Conservation (phyloP, 768 basidiomycete species). For the Tephrocybe sp. region DNA sequence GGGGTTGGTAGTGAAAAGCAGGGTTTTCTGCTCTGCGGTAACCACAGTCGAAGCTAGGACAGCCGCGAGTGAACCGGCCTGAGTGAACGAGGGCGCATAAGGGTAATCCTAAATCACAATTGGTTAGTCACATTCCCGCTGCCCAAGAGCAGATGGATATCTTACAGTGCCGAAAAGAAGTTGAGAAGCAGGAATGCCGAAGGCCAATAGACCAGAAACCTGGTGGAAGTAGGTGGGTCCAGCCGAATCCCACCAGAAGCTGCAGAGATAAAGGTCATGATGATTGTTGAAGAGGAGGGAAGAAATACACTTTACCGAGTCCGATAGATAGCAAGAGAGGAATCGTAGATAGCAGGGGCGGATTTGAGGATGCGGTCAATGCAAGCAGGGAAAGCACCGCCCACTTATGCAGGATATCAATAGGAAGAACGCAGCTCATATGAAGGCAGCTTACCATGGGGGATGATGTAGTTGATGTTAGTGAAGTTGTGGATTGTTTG, state of each 20-base stretch:
- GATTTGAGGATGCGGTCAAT: slow-evolving; percentile 36
- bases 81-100: slow-evolving; percentile 20
- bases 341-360: slow-evolving; percentile 28
- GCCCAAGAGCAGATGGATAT: background rate
- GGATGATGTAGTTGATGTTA: slow-evolving; percentile 34
- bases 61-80: slow-evolving; percentile 19
- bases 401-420: slow-evolving; percentile 20
- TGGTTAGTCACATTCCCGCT: no score
- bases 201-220: slow-evolving; percentile 30
- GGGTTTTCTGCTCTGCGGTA: slow-evolving; percentile 13
- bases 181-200: slow-evolving; percentile 29
- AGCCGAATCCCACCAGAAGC: slow-evolving; percentile 39
- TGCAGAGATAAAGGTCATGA: background rate
- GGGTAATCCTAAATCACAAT: slow-evolving; percentile 27
- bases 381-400: slow-evolving; percentile 33
- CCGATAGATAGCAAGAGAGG: slow-evolving; percentile 30
- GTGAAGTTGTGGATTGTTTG: slow-evolving; percentile 32
- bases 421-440: background rate
- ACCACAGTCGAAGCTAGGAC: slow-evolving; percentile 14
- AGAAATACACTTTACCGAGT: no score
- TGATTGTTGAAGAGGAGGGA: no score
- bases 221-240: slow-evolving; percentile 38
- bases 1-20: slow-evolving; percentile 20
- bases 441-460: slow-evolving; percentile 25
- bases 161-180: slow-evolving; percentile 35